Evolutionary conservation across 345 rosid species (phyloP), one percentile per base, ranked within the genome.

Genomic region (Lagerstroemia speciosa): DNA sequence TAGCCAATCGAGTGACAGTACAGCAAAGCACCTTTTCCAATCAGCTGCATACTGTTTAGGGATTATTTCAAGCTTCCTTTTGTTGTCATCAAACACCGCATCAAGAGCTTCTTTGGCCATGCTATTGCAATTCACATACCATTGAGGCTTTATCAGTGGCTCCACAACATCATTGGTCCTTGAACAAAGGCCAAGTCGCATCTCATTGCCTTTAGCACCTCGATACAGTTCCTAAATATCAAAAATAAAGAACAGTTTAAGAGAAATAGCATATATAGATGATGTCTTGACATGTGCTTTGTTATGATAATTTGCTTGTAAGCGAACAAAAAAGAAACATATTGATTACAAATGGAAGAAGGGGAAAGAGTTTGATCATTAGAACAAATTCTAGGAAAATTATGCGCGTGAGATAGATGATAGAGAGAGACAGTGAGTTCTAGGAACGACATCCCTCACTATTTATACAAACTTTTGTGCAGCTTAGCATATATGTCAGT

Each of bases 101-200:
- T 88, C 86, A 64, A 94, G 97, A 76, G 93, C 97, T 71, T 86
- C 80, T 77, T 80, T 88, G 26, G 84, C 99, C 80, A 94, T 81
- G 76, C 36, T 76, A 71, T 79, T 70, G 78, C 97, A 91, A 48
- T 78, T 76, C 46, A 94, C 96, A 63, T 79, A 94, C 99, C 99
- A 91, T 57, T 91, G 98, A 41, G 96, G 97, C 85, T 89, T 94
- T 75, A 91, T 82, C 89, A 91, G 72, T 46, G 98, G 99, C 79
- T 91, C 98, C 37, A 89, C 74, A 73, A 94, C 87, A 77, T 91
- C 98, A 69, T 69, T 80, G 74, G 81, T 91, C 81, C 99, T 89
- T 76, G 91, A 83, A 77, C 92, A 89, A 73, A 78, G 71, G 55
- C 96, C 98, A 81, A 94, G 91, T 62, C 90, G 83, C 98, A 94